Percentiles rank a stretch among this genome's conserved stretches.
Evolutionary conservation across 2,329 filamentous ascomycete genomes (phyloP).

Genomic region (Calonectria multiphialidica): DNA sequence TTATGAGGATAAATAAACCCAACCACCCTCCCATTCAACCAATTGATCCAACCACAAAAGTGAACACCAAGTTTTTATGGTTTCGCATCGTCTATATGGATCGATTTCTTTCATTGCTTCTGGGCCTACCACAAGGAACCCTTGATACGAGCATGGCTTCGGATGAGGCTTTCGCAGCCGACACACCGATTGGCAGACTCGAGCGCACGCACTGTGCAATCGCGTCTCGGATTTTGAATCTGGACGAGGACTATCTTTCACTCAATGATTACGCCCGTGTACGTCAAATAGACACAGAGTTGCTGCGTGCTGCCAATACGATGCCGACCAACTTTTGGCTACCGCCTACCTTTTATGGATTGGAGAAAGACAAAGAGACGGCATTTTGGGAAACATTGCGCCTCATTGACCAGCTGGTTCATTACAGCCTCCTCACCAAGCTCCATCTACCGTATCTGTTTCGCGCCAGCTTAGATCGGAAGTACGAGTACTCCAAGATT

Average conservation of each 20-base stretch:
- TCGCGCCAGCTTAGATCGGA: background rate
- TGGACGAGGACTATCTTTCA: background rate
- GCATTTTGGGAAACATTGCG: background rate
- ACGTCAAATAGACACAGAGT: background rate
- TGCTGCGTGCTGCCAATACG: background rate
- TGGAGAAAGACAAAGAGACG: background rate
- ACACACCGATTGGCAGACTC: background rate
- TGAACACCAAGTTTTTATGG: background rate
- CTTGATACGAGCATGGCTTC: background rate
- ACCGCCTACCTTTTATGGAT: background rate
- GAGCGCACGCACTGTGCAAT: background rate
- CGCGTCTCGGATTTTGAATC: background rate
- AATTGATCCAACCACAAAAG: background rate
- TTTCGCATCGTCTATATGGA: background rate
- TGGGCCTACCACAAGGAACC: background rate
- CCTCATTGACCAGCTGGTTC: background rate
- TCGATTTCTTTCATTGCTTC: background rate
- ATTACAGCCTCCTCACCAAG: slow-evolving; percentile 9
- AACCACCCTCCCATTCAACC: background rate
- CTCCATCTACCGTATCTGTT: slow-evolving; percentile 8
- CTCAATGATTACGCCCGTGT: background rate
- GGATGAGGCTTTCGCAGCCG: background rate
- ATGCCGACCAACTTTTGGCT: background rate
- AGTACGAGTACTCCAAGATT: slow-evolving; percentile 13
- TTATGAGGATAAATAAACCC: background rate